Evolutionary conservation across 495 filamentous ascomycete genomes (phyloP), one percentile per base, ranked within the genome.

Genomic region (Cairneyella variabilis): DNA sequence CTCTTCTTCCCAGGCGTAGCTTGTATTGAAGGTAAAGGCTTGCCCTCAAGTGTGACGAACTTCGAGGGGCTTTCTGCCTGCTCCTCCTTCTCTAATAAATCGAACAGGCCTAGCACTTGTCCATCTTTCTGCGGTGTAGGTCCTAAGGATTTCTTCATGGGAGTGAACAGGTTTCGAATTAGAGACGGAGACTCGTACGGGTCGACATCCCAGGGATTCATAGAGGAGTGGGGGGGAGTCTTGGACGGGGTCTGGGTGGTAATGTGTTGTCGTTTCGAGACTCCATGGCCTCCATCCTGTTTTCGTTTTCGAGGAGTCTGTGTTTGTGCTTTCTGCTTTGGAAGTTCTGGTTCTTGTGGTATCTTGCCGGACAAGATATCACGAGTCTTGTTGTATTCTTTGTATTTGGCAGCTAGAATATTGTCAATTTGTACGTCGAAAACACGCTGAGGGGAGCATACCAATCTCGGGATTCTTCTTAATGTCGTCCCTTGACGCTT

Each of bases 71-170:
- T 44, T n/a, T 46, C 16, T n/a, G 26, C 40, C 20, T 18, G 30
- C n/a, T 25, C 50, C 1, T 83, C 79, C 34, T 80, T 78, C 20
- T 80, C 79, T 5, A 96, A 75, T 23, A 91, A 74, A 64, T 98
- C 93, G 61, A 97, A 98, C n/a, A 98, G 69, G 3, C 93, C 92
- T 0, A 98, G 73, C 1, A 93, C 80, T 34, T 80, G 82, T 11
- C 93, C 93, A 66, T 96, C 88, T 54, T 86, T 86, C 59, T 97
- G 91, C 1, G 93, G 93, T 1, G 93, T 97, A 1, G 91, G 91
- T 6, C 91, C 91, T 57, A 97, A 71, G 32, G 67, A 72, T 48
- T 73, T 69, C 23, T 71, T 72, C 3, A 27, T 49, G 1, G 83
- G 84, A 53, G 82, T 85, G 68, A 83, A 83, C 18, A 85, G 71